Evolutionary conservation across 1,139 yeast genomes (phyloP).

Genomic region (Schizosaccharomyces versatilis): DNA sequence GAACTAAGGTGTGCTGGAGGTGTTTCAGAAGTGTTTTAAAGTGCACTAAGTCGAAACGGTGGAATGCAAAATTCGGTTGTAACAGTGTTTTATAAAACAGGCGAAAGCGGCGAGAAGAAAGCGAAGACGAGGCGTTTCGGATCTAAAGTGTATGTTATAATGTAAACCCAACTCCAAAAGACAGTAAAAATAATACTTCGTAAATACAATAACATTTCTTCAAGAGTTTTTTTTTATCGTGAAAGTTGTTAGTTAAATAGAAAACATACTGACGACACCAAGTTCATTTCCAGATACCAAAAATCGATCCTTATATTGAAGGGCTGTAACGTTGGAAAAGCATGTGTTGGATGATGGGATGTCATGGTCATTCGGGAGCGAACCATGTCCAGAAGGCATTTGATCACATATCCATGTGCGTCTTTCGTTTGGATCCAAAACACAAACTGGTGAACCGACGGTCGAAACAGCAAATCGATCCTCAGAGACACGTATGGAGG

Average conservation of each 20-base stretch:
- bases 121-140: too few relatives aligned
- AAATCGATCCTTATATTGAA: constrained; percentile 4
- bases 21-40: too few relatives aligned
- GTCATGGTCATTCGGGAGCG: background rate
- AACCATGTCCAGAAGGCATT: background rate
- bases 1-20: too few relatives aligned
- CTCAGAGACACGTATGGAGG: constrained; percentile 33
- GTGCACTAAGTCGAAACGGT: too few relatives aligned
- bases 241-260: background rate
- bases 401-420: constrained; percentile 24
- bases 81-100: too few relatives aligned
- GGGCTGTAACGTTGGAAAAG: background rate
- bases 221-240: too few relatives aligned
- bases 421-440: constrained; percentile 33
- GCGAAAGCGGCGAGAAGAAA: too few relatives aligned
- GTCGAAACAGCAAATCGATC: constrained; percentile 32
- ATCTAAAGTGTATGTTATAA: too few relatives aligned
- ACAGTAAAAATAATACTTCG: too few relatives aligned
- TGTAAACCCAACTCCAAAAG: too few relatives aligned
- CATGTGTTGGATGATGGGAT: background rate
- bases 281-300: constrained; percentile 9
- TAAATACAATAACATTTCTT: too few relatives aligned
- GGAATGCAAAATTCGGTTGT: too few relatives aligned
- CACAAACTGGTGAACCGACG: constrained; percentile 28
- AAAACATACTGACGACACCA: constrained; percentile 10